Percentiles rank a stretch among this genome's conserved stretches.
Evolutionary conservation across 306 rosid genomes (phyloP).

Genomic region (Medicago arabica): DNA sequence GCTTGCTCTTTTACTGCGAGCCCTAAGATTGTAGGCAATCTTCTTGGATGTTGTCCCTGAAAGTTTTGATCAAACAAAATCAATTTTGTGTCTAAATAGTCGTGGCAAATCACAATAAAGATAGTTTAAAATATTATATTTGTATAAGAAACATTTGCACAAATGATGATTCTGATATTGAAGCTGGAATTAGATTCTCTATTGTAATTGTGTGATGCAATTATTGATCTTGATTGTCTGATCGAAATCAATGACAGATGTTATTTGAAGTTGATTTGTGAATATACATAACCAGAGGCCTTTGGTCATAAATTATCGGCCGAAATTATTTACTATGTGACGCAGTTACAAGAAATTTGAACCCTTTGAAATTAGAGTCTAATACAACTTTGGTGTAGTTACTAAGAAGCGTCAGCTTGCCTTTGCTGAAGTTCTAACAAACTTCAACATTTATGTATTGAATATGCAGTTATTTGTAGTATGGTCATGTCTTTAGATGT

Average conservation of each 20-base stretch:
- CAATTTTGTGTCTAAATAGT: conserved; percentile 19
- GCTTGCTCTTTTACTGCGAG: conserved; percentile 8
- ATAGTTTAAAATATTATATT: background rate
- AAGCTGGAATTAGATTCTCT: background rate
- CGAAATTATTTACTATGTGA: background rate
- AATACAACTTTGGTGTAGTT: background rate
- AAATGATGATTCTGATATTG: background rate
- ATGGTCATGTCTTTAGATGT: background rate
- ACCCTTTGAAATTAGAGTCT: background rate
- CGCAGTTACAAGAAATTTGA: background rate
- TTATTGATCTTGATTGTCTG: background rate
- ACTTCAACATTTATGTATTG: too few species aligned
- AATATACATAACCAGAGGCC: background rate
- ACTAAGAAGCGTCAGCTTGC: conserved; percentile 25
- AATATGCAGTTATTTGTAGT: background rate
- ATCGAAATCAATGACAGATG: background rate
- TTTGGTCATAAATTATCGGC: background rate
- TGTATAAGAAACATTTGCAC: conserved; percentile 3
- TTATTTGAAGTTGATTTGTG: background rate
- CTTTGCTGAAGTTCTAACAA: background rate
- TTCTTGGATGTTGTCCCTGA: background rate
- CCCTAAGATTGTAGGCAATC: conserved; percentile 33
- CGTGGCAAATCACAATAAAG: conserved; percentile 15
- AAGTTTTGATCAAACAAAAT: conserved; percentile 8
- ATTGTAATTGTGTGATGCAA: background rate